Evolutionary conservation across 305 asterid species (phyloP).

Genomic region (Coffea humblotiana): DNA sequence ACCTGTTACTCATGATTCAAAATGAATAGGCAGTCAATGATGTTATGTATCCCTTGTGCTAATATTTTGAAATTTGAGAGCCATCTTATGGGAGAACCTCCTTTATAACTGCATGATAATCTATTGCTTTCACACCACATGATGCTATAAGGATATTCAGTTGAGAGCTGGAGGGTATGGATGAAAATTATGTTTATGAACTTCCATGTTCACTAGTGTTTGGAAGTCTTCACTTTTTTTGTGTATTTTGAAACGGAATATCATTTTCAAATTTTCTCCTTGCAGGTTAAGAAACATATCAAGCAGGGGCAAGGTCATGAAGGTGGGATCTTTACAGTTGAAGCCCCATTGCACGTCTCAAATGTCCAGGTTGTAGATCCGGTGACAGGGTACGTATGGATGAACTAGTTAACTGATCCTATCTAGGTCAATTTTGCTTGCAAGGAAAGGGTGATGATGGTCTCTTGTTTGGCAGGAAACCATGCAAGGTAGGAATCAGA

Average conservation of each 20-base stretch:
- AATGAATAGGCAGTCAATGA: not conserved
- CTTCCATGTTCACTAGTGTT: not conserved
- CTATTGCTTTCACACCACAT: not conserved
- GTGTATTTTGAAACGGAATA: not conserved
- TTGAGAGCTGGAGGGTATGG: not conserved
- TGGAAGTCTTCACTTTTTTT: not conserved
- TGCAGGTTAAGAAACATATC: conserved; percentile 92
- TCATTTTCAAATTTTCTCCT: conserved; percentile 12
- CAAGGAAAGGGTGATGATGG: conserved; percentile 8
- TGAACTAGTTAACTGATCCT: not conserved
- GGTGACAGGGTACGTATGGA: conserved; percentile 64
- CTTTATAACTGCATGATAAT: not conserved
- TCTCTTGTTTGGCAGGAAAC: conserved; percentile 54
- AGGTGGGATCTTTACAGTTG: conserved; percentile 93
- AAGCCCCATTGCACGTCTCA: conserved; percentile 93
- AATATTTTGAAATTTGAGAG: not conserved
- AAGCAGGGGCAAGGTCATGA: conserved; percentile 97
- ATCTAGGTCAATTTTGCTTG: not conserved
- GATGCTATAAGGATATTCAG: not conserved
- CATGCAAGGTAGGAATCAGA: conserved; percentile 74
- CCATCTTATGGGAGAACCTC: not conserved
- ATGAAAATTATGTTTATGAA: not conserved
- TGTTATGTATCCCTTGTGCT: not conserved
- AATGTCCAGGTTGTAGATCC: conserved; percentile 90
- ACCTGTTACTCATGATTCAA: not conserved